A percentile compares a stretch with the other conserved stretches of the same genome.
phyloP scores from a whole-genome alignment of 75 land plant genomes.

The Picea glauca region DNA sequence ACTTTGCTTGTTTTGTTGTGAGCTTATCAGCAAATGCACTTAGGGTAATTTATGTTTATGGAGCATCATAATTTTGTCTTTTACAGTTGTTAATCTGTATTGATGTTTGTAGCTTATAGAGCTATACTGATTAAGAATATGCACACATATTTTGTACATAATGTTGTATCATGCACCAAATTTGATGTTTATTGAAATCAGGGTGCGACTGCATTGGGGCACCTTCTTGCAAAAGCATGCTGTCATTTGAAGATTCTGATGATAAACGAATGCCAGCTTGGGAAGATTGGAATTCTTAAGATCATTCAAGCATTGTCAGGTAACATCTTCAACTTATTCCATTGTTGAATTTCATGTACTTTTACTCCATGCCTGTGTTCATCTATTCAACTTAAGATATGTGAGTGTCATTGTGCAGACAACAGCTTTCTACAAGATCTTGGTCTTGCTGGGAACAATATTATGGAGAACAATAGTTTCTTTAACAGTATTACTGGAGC shows the following conservation, averaged over 20 bases:
- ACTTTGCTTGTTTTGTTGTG: not conserved
- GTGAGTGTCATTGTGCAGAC: slow-evolving; percentile 15
- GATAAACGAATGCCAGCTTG: slow-evolving; percentile 61
- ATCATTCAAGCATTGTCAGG: slow-evolving; percentile 66
- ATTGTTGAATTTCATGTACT: not conserved
- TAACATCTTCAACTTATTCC: slow-evolving; percentile 1
- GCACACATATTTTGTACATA: not conserved
- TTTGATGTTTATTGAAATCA: slow-evolving; percentile 11
- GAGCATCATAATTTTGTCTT: not conserved
- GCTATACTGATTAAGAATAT: not conserved
- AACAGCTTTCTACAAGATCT: slow-evolving; percentile 67
- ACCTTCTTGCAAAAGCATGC: slow-evolving; percentile 48
- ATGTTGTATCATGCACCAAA: not conserved
- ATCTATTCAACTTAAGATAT: not conserved
- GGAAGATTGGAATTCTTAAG: slow-evolving; percentile 46
- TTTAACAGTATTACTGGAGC: slow-evolving; percentile 1
- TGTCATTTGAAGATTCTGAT: slow-evolving; percentile 51
- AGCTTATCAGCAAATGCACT: not conserved
- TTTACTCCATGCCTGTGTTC: not conserved
- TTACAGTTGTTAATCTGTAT: not conserved
- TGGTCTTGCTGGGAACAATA: slow-evolving; percentile 37
- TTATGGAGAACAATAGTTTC: slow-evolving; percentile 27
- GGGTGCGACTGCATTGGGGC: slow-evolving; percentile 41
- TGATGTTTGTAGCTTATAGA: not conserved
- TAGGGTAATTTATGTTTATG: not conserved